Percentiles rank a stretch among this genome's conserved stretches.
Conservation (phyloP, 78 protist genomes). For the Mastigamoeba balamuthi region DNA sequence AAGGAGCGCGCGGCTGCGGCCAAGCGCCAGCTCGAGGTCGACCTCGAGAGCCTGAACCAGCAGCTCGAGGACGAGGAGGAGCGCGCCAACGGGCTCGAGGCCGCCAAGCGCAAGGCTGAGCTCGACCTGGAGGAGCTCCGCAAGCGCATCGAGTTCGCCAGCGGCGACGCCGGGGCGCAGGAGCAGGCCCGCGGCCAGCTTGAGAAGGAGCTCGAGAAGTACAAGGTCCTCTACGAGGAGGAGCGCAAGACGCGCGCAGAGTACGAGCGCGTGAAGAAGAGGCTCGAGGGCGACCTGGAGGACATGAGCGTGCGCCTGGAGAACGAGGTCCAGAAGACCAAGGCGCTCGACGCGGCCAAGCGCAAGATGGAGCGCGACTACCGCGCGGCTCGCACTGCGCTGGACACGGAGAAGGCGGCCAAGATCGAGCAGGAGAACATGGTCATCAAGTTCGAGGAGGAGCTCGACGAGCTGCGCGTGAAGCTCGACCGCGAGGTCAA, state of each 20-base stretch:
- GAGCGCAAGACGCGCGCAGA: conserved; percentile 24
- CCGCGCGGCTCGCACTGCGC: conserved; percentile 12
- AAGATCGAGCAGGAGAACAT: conserved; percentile 28
- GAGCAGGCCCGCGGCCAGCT: conserved; percentile 25
- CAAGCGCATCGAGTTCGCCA: conserved; percentile 18
- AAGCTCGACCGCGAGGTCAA: conserved; percentile 11
- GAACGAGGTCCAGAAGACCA: conserved; percentile 12
- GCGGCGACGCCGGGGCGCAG: neutral
- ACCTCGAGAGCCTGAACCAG: conserved; percentile 22
- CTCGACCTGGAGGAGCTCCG: conserved; percentile 27
- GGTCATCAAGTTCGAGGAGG: conserved; percentile 35
- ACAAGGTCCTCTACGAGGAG: conserved; percentile 28
- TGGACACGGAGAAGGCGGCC: conserved; percentile 37
- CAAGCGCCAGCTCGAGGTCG: conserved; percentile 46
- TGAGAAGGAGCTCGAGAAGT: conserved; percentile 15
- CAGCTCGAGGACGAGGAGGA: conserved; percentile 56
- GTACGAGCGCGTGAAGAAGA: conserved; percentile 24
- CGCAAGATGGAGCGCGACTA: conserved; percentile 26
- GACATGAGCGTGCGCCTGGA: conserved; percentile 18
- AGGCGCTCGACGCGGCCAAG: conserved; percentile 28
- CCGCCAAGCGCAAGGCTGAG: conserved; percentile 22
- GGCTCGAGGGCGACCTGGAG: conserved; percentile 36
- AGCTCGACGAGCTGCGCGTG: conserved; percentile 17
- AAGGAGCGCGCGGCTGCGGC: conserved; percentile 36
- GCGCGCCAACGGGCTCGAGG: conserved; percentile 20